Conservation (phyloP, 176 grass and related monocot genomes). For the Carex kokanica region DNA sequence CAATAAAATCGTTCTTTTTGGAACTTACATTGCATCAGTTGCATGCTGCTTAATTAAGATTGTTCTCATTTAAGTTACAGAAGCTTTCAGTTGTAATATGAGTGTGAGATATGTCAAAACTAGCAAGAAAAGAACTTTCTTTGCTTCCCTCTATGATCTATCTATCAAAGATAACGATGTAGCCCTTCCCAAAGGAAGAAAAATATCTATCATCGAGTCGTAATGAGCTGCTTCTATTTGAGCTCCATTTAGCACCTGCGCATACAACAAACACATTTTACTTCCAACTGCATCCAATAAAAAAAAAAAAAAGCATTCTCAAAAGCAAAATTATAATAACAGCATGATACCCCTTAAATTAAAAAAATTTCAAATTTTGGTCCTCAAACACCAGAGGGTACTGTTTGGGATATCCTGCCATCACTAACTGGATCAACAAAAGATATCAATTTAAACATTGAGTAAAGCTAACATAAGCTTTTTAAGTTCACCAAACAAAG, state of each 20-base stretch:
- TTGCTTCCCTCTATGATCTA: background rate
- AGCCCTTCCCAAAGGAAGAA: slow-evolving; percentile 59
- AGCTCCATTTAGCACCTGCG: slow-evolving; percentile 54
- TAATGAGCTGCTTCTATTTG: slow-evolving; percentile 59
- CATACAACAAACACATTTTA: background rate
- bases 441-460: background rate
- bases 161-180: background rate
- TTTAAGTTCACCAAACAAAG: background rate
- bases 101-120: background rate
- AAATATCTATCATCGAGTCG: slow-evolving; percentile 43
- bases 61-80: background rate
- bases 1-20: too few species aligned
- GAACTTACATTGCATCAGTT: too few species aligned
- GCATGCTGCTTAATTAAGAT: background rate
- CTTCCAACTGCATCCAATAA: background rate
- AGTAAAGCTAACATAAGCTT: background rate
- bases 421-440: background rate
- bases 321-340: background rate
- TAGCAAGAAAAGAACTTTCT: background rate
- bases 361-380: background rate
- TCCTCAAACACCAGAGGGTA: background rate
- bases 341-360: background rate
- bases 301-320: background rate
- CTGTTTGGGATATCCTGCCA: background rate
- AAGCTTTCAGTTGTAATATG: background rate